Evolutionary conservation across 2,329 filamentous ascomycete species (phyloP), one percentile per base, ranked within the genome.

Genomic region (Chaetomiaceae sp.): DNA sequence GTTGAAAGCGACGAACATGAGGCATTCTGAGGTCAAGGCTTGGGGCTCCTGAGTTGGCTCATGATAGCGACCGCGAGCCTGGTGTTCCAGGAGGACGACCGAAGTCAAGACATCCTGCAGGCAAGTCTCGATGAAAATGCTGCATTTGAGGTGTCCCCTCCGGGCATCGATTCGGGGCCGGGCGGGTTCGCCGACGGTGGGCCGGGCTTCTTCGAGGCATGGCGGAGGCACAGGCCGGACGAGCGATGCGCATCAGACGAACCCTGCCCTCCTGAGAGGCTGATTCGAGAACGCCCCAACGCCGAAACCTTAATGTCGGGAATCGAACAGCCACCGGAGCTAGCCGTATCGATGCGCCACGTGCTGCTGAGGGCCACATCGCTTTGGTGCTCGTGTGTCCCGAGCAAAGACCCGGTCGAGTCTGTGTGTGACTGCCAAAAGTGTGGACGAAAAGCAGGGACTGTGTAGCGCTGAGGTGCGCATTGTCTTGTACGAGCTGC

Each of bases 141-240:
- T n/a, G n/a, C n/a, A n/a, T n/a, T n/a, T n/a, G n/a, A n/a, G n/a
- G n/a, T n/a, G n/a, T 25, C 36, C 19, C 15, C 39, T 20, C 40
- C 43, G 23, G 31, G 44, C 33, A 36, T 51, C 43, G 19, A n/a
- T 37, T 52, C 40, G 47, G 47, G 27, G 47, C 53, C 42, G 53
- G 36, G 20, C 50, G 37, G 45, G 14, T 22, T 29, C 23, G 33
- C 38, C 50, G 50, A 47, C 40, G 42, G 27, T 37, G 44, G 37
- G 17, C n/a, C 19, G 51, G 42, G 27, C n/a, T 43, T 53, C 42
- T 39, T 48, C 19, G 17, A 46, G 11, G 58, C 52, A 53, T 25
- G 58, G 49, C 49, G 51, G 58, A 48, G 58, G 58, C 58, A 45
- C 56, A 45, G 39, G 39, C 36, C 45, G 44, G 38, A 33, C 27